Evolutionary conservation across 2,329 filamentous ascomycete genomes (phyloP).

Genomic region (Shiraia bambusicola): DNA sequence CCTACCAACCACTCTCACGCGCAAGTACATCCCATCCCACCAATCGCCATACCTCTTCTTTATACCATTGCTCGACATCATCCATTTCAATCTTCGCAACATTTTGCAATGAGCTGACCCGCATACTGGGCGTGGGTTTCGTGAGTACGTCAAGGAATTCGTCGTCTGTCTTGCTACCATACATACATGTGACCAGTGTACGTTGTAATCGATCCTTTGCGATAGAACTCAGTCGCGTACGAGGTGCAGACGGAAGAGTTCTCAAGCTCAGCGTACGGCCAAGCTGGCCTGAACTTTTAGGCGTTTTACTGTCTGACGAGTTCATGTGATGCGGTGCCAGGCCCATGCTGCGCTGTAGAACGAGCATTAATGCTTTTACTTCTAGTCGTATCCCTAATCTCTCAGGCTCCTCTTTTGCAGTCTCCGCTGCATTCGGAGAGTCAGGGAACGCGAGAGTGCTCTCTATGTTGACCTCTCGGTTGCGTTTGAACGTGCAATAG

Average conservation of each 20-base stretch:
- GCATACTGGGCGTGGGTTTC: slow-evolving; percentile 37
- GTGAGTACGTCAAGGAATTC: slow-evolving; percentile 47
- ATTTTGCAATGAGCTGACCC: slow-evolving; percentile 23
- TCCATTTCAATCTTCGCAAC: slow-evolving; percentile 43
- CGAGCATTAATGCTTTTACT: slow-evolving; percentile 45
- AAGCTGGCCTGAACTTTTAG: slow-evolving; percentile 6
- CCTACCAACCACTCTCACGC: slow-evolving; percentile 18
- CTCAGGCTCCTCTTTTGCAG: slow-evolving; percentile 21
- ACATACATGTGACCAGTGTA: slow-evolving; percentile 49
- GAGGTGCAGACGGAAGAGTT: slow-evolving; percentile 25
- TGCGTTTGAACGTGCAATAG: slow-evolving; percentile 42
- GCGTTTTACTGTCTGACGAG: slow-evolving; percentile 13
- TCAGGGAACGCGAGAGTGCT: slow-evolving; percentile 26
- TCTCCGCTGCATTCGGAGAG: slow-evolving; percentile 5
- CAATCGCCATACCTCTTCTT: slow-evolving; percentile 58
- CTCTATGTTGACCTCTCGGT: slow-evolving; percentile 28
- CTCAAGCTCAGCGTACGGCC: slow-evolving; percentile 31
- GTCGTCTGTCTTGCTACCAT: slow-evolving; percentile 41
- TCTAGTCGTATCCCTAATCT: slow-evolving; percentile 34
- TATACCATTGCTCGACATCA: slow-evolving; percentile 56
- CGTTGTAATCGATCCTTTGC: slow-evolving; percentile 49
- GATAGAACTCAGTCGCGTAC: slow-evolving; percentile 35
- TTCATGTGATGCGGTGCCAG: slow-evolving; percentile 44
- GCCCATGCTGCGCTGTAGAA: slow-evolving; percentile 45
- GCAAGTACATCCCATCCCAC: slow-evolving; percentile 59